Evolutionary conservation across 768 basidiomycete species (phyloP), one percentile per base, ranked within the genome.

Genomic region (Boletus subcaerulescens): DNA sequence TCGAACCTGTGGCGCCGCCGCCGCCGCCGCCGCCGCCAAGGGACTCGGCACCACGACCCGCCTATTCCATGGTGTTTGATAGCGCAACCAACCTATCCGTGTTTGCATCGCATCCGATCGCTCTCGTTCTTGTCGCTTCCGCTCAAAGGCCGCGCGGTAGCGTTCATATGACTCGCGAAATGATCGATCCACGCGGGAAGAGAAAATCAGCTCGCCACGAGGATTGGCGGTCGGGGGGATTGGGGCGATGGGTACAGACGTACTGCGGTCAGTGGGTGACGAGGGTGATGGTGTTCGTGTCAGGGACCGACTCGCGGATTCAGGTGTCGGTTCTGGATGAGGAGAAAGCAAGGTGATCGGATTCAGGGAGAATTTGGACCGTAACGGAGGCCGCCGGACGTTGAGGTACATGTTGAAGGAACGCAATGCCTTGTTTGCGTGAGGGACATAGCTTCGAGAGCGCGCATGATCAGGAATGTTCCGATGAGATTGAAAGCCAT

Each of bases 391-490:
- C 60, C 85, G 83, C 40, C 94, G 88, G 64, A 96, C 90, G 74
- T 99, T 99, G 61, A 99, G 80, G 65, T 92, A 91, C 86, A 99
- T 95, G 71, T 99, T 99, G 71, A 98, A 88, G 18, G 87, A 89
- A 17, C 96, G 84, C 14, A 99, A 78, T 0, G 94, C 86, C 44
- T 87, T 83, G 71, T 98, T 99, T 9, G 95, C 93, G 62, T 98
- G 95, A 2, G 93, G 93, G 26, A 98, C 91, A 66, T 98, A 99
- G 75, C 96, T 98, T 68, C 26, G 40, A 54, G 50, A 57, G 53
- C 17, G 52, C 50, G 43, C 43, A 45, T 52, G 49, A 54, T 60
- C 48, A 66, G 65, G 24, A 38, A 53, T 22, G 26, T 45, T 48
- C 46, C 53, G 53, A 62, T 51, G 53, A 43, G 17, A 53, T 36